phyloP scores from a whole-genome alignment of 2,329 filamentous ascomycete species.

The Fusarium newnesense region DNA sequence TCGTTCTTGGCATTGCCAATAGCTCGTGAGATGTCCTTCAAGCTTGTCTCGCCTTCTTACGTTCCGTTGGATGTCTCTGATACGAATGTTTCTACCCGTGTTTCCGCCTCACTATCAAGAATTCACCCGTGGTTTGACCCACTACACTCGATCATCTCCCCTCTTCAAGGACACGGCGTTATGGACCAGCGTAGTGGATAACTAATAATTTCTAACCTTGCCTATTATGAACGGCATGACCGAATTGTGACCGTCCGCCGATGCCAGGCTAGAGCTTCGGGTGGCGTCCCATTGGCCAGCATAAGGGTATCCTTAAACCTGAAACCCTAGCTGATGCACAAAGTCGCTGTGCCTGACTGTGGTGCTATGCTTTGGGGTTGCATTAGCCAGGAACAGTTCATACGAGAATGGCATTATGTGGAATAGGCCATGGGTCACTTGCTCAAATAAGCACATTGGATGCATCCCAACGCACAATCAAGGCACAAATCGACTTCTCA shows the following conservation, averaged over 20 bases:
- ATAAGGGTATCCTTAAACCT: slow-evolving; percentile 38
- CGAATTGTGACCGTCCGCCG: slow-evolving; percentile 40
- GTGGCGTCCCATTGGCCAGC: slow-evolving; percentile 45
- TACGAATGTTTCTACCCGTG: slow-evolving; percentile 24
- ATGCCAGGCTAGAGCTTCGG: slow-evolving; percentile 37
- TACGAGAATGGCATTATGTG: slow-evolving; percentile 17
- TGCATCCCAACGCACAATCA: slow-evolving; percentile 35
- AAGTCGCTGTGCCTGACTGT: slow-evolving; percentile 34
- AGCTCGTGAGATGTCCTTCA: slow-evolving; percentile 14
- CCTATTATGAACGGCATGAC: slow-evolving; percentile 39
- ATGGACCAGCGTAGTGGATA: slow-evolving; percentile 32
- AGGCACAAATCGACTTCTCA: slow-evolving; percentile 44
- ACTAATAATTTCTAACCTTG: slow-evolving; percentile 28
- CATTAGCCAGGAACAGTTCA: slow-evolving; percentile 46
- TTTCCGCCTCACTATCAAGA: slow-evolving; percentile 29
- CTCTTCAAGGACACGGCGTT: slow-evolving; percentile 24
- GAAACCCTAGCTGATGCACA: slow-evolving; percentile 52
- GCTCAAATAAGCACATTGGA: slow-evolving; percentile 17
- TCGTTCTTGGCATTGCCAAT: slow-evolving; percentile 19
- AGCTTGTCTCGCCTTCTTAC: slow-evolving; percentile 21
- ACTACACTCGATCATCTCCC: slow-evolving; percentile 29
- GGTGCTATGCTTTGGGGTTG: slow-evolving; percentile 41
- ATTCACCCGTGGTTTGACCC: slow-evolving; percentile 18
- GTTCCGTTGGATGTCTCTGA: slow-evolving; percentile 28
- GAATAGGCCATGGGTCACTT: slow-evolving; percentile 28